Percentiles rank a stretch among this genome's conserved stretches.
Evolutionary conservation across 169 alveolate genomes (phyloP).

Genomic region (Cryptosporidium viatorum): DNA sequence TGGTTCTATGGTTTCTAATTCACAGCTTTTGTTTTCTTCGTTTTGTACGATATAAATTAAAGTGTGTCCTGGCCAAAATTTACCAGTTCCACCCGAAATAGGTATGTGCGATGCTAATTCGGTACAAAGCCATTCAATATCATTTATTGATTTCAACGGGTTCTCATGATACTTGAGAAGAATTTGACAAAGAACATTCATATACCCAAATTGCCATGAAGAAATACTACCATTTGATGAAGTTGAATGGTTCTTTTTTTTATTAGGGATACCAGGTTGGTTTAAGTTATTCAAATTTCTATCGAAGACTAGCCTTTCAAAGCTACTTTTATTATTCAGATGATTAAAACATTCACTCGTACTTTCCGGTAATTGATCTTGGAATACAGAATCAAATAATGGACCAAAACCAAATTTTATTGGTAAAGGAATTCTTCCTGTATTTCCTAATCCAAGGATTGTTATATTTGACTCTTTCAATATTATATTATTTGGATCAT

Average conservation of each 20-base stretch:
- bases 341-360: not conserved
- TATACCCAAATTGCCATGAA: constrained; percentile 67
- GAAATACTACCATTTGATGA: constrained; percentile 39
- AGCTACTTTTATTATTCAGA: not conserved
- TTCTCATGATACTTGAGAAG: not conserved
- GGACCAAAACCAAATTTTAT: constrained; percentile 59
- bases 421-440: constrained; percentile 46
- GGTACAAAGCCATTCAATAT: constrained; percentile 42
- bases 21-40: constrained; percentile 48
- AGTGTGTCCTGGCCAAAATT: constrained; percentile 70
- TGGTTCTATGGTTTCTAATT: constrained; percentile 60
- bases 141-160: not conserved
- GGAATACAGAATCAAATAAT: constrained; percentile 27
- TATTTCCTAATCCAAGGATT: constrained; percentile 45
- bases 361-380: not conserved
- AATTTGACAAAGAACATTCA: constrained; percentile 42
- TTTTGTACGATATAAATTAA: constrained; percentile 34
- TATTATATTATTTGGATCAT: constrained; percentile 59
- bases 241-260: not conserved
- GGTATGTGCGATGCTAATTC: constrained; percentile 55
- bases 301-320: not conserved
- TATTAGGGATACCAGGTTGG: not conserved
- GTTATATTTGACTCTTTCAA: constrained; percentile 41
- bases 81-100: constrained; percentile 55
- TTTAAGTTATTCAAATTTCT: not conserved